phyloP scores from a whole-genome alignment of 176 grass and related monocot genomes.

The Musa acuminata region DNA sequence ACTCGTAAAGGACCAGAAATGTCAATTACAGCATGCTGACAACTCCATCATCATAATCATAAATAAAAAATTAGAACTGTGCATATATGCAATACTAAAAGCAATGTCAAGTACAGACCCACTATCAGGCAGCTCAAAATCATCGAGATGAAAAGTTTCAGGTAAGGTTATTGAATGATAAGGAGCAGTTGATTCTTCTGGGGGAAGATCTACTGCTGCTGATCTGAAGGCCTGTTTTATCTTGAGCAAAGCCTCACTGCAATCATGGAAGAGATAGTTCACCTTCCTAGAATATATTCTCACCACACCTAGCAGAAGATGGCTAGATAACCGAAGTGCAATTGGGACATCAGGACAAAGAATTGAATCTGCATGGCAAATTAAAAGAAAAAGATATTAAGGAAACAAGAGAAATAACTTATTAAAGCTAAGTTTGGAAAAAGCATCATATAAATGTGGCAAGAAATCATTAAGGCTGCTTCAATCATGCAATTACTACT shows the following conservation, averaged over 20 bases:
- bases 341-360: slow-evolving; percentile 96
- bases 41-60: background rate
- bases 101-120: slow-evolving; percentile 39
- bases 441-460: no score
- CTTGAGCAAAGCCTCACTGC: slow-evolving; percentile 93
- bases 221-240: slow-evolving; percentile 99
- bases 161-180: slow-evolving; percentile 99
- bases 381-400: background rate
- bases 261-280: slow-evolving; percentile 99
- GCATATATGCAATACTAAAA: background rate
- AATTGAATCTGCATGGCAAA: slow-evolving; percentile 78
- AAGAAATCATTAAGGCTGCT: no score
- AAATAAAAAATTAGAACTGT: background rate
- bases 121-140: slow-evolving; percentile 91
- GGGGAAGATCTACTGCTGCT: slow-evolving; percentile 84
- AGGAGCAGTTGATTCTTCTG: slow-evolving; percentile 97
- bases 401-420: no score
- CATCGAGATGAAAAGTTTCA: slow-evolving; percentile 99
- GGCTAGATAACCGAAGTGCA: slow-evolving; percentile 94
- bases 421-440: no score
- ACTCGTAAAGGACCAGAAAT: slow-evolving; percentile 11
- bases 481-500: no score
- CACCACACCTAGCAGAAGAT: slow-evolving; percentile 93
- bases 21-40: background rate
- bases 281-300: slow-evolving; percentile 99